Evolutionary conservation across 768 basidiomycete species (phyloP), one percentile per base, ranked within the genome.

Genomic region (Scleroderma bovista): DNA sequence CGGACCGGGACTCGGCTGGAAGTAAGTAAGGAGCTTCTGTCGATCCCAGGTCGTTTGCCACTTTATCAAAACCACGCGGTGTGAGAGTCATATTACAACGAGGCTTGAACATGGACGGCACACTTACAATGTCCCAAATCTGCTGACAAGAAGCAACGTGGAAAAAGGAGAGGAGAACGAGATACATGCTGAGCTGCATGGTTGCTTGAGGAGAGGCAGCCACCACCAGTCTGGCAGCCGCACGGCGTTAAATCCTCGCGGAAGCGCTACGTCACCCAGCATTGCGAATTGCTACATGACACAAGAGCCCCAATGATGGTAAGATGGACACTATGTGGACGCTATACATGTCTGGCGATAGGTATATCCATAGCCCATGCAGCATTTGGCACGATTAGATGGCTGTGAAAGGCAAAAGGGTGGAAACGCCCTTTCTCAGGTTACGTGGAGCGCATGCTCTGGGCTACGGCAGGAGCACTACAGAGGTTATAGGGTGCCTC

Each of bases 1-100:
- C 3, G 66, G 61, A 38, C 54, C 60, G 1, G 69, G 61, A 3
- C 46, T 56, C 13, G 67, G 60, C 23, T 62, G 62, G 37, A 59
- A 59, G 45, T 68, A 65, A 22, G 64, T 66, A 52, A 69, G 59
- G 26, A 66, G 62, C 36, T 32, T 58, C 44, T 61, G 11, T 46
- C 47, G 58, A 51, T 69, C 59, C 69, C 65, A 69, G 3, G 68
- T 69, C 17, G 79, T 82, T 71, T 82, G 78, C 76, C 77, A 83
- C 82, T 83, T 48, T 23, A 17, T 44, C 42, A 23, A 51, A 34
- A 20, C 13, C 38, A 29, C 10, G 31, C 8, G 26, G 26, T 20
- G 34, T 6, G 38, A 52, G 48, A 47, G 46, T 43, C n/a, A n/a
- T 19, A 59, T 23, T 11, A 19, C 16, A 15, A 24, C 32, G 40